Percentiles rank a stretch among this genome's conserved stretches.
Evolutionary conservation across 768 basidiomycete genomes (phyloP).

Genomic region (Lentinula lateritia): DNA sequence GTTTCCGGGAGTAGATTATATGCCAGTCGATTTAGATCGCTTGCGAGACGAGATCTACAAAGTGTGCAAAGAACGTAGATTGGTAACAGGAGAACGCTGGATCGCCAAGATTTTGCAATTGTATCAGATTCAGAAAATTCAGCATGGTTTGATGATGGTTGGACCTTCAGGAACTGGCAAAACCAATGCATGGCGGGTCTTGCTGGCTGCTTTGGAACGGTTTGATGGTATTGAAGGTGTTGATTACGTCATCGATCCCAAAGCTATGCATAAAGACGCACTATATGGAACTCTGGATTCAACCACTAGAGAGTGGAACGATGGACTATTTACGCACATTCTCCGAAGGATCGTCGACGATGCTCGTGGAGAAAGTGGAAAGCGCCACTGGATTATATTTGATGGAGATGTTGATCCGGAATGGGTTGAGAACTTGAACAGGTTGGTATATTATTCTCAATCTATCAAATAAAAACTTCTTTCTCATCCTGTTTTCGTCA

Average conservation of each 20-base stretch:
- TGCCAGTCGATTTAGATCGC: conserved; percentile 82
- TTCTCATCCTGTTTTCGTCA: conserved; percentile 22
- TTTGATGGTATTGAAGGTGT: conserved; percentile 91
- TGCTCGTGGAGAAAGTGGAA: conserved; percentile 93
- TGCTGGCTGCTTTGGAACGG: conserved; percentile 84
- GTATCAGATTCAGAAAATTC: conserved; percentile 99
- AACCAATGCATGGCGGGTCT: conserved; percentile 94
- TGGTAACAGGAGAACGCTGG: conserved; percentile 88
- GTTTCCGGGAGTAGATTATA: conserved; percentile 92
- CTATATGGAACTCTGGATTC: conserved; percentile 95
- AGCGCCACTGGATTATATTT: conserved; percentile 99
- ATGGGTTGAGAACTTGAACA: conserved; percentile 99
- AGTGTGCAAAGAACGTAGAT: conserved; percentile 80
- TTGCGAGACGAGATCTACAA: conserved; percentile 81
- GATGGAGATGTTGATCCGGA: conserved; percentile 99
- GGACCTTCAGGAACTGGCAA: conserved; percentile 97
- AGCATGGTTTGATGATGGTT: conserved; percentile 99
- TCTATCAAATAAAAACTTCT: not conserved
- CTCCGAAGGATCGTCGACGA: conserved; percentile 97
- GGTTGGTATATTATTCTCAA: conserved; percentile 42
- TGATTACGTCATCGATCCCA: conserved; percentile 96
- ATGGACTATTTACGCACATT: conserved; percentile 96
- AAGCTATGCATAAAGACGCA: conserved; percentile 98
- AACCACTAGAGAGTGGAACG: conserved; percentile 98
- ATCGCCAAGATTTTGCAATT: conserved; percentile 93